Percentiles rank a stretch among this genome's conserved stretches.
Evolutionary conservation across 2,329 filamentous ascomycete genomes (phyloP).

Genomic region (Ceratocystis destructans): DNA sequence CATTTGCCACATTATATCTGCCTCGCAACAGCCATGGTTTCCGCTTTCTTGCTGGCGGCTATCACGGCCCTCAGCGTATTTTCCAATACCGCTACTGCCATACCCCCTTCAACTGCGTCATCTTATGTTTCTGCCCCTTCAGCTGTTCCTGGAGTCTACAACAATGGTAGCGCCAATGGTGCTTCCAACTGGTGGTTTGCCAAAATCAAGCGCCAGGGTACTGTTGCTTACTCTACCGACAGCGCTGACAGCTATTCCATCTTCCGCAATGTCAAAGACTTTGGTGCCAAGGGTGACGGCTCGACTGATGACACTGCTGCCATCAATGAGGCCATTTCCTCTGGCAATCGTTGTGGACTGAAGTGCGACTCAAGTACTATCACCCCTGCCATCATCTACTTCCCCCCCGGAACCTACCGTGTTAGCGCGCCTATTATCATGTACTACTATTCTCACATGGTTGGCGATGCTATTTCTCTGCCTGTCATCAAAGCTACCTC

Average conservation of each 20-base stretch:
- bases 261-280: slow-evolving; percentile 66
- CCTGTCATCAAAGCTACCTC: slow-evolving; percentile 63
- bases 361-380: slow-evolving; percentile 73
- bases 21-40: slow-evolving; percentile 14
- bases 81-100: slow-evolving; percentile 12
- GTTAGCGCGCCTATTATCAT: slow-evolving; percentile 68
- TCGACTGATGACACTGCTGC: slow-evolving; percentile 71
- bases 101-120: slow-evolving; percentile 10
- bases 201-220: slow-evolving; percentile 54
- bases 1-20: slow-evolving; percentile 9
- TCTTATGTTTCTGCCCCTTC: slow-evolving; percentile 17
- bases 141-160: background rate
- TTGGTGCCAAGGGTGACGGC: slow-evolving; percentile 54
- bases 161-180: slow-evolving; percentile 25
- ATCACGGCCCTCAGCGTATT: slow-evolving; percentile 18
- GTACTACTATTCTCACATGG: slow-evolving; percentile 85
- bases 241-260: slow-evolving; percentile 48
- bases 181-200: slow-evolving; percentile 56
- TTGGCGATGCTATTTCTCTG: slow-evolving; percentile 61
- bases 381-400: slow-evolving; percentile 80
- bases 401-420: slow-evolving; percentile 74
- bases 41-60: slow-evolving; percentile 17
- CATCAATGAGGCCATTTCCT: slow-evolving; percentile 70
- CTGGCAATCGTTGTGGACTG: slow-evolving; percentile 65
- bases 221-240: slow-evolving; percentile 41